Evolutionary conservation across 2,329 filamentous ascomycete genomes (phyloP).

Genomic region (Colletotrichum tanaceti): DNA sequence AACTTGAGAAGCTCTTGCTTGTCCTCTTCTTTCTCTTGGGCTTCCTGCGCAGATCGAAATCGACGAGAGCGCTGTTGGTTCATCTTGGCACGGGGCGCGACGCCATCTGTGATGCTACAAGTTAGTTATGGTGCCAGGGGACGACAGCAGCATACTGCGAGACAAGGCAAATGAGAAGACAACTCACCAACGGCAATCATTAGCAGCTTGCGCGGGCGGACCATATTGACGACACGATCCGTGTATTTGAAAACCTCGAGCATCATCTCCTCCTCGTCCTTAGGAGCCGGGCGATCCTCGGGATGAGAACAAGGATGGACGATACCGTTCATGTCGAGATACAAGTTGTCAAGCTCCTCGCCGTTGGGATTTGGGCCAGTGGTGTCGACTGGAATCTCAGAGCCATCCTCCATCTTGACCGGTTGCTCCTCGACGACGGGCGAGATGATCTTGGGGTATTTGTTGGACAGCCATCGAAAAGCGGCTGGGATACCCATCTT

Average conservation of each 20-base stretch:
- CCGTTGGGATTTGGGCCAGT: constrained; percentile 92
- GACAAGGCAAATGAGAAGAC: no score
- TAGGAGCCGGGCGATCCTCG: constrained; percentile 89
- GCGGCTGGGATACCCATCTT: constrained; percentile 93
- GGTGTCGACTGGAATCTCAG: constrained; percentile 84
- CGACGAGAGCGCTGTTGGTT: constrained; percentile 97
- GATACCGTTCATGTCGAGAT: constrained; percentile 99
- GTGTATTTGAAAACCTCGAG: constrained; percentile 97
- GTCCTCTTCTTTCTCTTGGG: constrained; percentile 91
- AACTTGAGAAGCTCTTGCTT: constrained; percentile 89
- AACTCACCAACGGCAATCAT: constrained; percentile 94
- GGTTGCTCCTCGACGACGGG: constrained; percentile 89
- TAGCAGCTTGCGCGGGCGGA: constrained; percentile 91
- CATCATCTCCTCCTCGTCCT: constrained; percentile 99
- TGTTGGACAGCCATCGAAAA: constrained; percentile 96
- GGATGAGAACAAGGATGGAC: constrained; percentile 99
- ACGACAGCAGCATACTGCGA: constrained; percentile 12
- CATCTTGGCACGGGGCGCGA: constrained; percentile 98
- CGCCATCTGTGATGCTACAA: constrained; percentile 74
- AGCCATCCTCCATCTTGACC: constrained; percentile 81
- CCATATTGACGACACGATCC: constrained; percentile 99
- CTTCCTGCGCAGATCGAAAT: constrained; percentile 94
- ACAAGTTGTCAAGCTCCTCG: constrained; percentile 97
- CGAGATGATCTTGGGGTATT: constrained; percentile 97
- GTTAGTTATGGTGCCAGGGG: constrained; percentile 40